Percentiles rank a stretch among this genome's conserved stretches.
phyloP scores from a whole-genome alignment of 345 rosid genomes.

The Populus alba region DNA sequence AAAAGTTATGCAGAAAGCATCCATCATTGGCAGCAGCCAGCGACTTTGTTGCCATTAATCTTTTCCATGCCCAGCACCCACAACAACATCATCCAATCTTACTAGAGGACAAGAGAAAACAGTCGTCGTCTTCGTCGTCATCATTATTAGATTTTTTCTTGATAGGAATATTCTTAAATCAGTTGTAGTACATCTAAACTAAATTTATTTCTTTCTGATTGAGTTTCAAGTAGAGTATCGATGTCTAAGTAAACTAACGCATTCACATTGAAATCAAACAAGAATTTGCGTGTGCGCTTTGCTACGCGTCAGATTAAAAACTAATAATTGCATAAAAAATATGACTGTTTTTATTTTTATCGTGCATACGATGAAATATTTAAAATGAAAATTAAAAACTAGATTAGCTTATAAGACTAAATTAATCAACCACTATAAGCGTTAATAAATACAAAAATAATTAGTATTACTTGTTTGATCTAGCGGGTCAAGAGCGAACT shows the following conservation, averaged over 20 bases:
- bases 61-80: not conserved
- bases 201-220: too few relatives aligned
- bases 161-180: not conserved
- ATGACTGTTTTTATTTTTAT: too few relatives aligned
- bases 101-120: not conserved
- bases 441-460: too few relatives aligned
- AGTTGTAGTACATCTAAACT: not conserved
- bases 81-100: not conserved
- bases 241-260: not conserved
- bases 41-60: not conserved
- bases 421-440: too few relatives aligned
- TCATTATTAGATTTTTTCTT: not conserved
- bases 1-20: not conserved
- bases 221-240: too few relatives aligned
- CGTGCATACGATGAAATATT: too few relatives aligned
- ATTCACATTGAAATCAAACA: not conserved
- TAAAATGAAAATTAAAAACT: too few relatives aligned
- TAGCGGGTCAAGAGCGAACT: rapidly evolving
- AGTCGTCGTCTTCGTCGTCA: not conserved
- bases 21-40: not conserved
- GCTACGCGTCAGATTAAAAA: too few relatives aligned
- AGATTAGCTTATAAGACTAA: rapidly evolving
- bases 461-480: too few relatives aligned
- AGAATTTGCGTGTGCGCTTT: too few relatives aligned
- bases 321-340: too few relatives aligned